Conservation (phyloP, 495 filamentous ascomycete species). For the Aspergillus sclerotiicarbonarius region DNA sequence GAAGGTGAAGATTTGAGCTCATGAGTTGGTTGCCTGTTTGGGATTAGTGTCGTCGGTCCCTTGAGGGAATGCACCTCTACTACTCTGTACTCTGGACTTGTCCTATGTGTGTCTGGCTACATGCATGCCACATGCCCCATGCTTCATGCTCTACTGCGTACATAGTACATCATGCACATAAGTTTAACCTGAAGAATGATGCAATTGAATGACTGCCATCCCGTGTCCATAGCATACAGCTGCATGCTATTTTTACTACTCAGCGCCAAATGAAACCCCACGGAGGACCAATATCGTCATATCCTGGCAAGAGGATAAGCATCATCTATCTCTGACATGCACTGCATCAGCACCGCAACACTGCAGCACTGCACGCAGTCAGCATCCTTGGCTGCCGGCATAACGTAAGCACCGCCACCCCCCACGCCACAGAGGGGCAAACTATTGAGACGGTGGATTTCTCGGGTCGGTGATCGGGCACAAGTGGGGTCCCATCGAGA, state of each 20-base stretch:
- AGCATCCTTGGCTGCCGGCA: not conserved
- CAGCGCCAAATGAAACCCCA: not conserved
- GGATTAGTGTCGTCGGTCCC: not conserved
- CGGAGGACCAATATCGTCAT: no score
- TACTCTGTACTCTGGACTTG: no score
- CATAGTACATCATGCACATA: no score
- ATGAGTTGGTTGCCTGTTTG: not conserved
- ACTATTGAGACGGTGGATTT: not conserved
- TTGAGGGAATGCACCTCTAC: no score
- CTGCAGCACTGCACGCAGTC: not conserved
- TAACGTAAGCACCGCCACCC: not conserved
- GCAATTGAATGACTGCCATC: not conserved
- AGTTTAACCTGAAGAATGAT: no score
- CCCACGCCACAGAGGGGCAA: not conserved
- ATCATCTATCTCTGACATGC: not conserved
- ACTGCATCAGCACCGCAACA: not conserved
- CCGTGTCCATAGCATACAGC: no score
- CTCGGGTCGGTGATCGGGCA: not conserved
- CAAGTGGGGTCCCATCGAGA: not conserved
- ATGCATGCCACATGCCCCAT: no score
- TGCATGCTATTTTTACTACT: no score
- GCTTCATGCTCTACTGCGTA: no score
- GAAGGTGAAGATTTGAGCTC: not conserved
- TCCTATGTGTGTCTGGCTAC: no score
- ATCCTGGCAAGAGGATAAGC: no score